These are phyloP conservation scores for Withania somnifera DNA, from an alignment of 305 asterid genomes.

Conservation along the genomic window DNA sequence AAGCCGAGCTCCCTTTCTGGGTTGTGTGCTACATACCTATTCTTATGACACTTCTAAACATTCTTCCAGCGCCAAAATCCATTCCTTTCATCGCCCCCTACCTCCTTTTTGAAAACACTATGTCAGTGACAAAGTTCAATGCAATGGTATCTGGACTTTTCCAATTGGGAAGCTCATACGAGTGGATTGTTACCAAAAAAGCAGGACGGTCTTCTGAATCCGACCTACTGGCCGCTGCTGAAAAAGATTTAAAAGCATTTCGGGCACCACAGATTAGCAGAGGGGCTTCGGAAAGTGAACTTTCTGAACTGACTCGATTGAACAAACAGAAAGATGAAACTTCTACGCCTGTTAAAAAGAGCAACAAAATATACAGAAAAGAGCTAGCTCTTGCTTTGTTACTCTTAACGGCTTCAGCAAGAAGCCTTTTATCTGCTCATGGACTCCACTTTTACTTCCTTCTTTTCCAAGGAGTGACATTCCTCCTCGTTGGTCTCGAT, in stretches of 20 bases:
- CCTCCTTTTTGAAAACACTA: constrained; percentile 57
- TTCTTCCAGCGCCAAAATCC: constrained; percentile 50
- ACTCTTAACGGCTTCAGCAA: constrained; percentile 42
- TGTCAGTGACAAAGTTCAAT: constrained; percentile 62
- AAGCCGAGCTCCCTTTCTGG: constrained; percentile 52
- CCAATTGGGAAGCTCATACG: constrained; percentile 59
- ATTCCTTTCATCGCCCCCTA: constrained; percentile 62
- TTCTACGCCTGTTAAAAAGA: constrained; percentile 20
- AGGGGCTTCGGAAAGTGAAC: constrained; percentile 32
- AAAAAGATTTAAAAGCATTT: constrained; percentile 16
- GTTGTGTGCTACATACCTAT: constrained; percentile 47
- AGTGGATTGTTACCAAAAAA: constrained; percentile 61
- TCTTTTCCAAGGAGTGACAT: constrained; percentile 61
- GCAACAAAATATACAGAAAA: constrained; percentile 51
- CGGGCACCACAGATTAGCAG: constrained; percentile 18
- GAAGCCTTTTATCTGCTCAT: constrained; percentile 61
- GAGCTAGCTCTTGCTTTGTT: constrained; percentile 58
- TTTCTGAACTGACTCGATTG: constrained; percentile 15
- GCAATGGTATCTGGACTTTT: constrained; percentile 58
- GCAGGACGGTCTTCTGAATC: constrained; percentile 52
- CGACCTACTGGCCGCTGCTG: constrained; percentile 38
- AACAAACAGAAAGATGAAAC: constrained; percentile 19
- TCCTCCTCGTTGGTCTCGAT: constrained; percentile 56
- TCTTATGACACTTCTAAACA: constrained; percentile 42
- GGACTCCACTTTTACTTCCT: constrained; percentile 67